A percentile compares a stretch with the other conserved stretches of the same genome.
phyloP scores from a whole-genome alignment of 495 filamentous ascomycete species.

The Aspergillus homomorphus region DNA sequence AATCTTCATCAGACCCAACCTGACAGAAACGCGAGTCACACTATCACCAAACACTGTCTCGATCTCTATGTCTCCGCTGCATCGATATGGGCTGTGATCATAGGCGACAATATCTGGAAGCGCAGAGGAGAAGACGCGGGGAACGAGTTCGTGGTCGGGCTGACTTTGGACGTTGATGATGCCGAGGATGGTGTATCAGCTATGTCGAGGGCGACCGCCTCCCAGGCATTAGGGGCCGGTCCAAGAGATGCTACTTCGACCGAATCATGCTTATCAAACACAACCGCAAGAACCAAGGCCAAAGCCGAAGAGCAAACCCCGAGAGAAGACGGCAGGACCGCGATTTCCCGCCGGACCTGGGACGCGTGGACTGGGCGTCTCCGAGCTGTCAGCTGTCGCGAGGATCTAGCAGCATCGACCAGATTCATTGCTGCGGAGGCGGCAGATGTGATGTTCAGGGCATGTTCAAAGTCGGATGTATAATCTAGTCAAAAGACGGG shows the following conservation, averaged over 20 bases:
- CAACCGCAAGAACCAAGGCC: neutral
- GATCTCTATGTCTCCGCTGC: constrained; percentile 12
- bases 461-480: neutral
- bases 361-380: constrained; percentile 17
- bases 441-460: constrained; percentile 22
- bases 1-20: neutral
- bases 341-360: constrained; percentile 13
- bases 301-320: neutral
- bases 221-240: neutral
- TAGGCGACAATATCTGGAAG: constrained; percentile 27
- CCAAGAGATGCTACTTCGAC: neutral
- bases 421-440: constrained; percentile 22
- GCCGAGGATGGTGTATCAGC: neutral
- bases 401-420: constrained; percentile 18
- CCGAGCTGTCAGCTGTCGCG: constrained; percentile 14
- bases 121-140: constrained; percentile 14
- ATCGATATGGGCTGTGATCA: constrained; percentile 20
- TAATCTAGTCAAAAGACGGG: no score
- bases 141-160: constrained; percentile 5
- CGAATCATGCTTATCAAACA: neutral
- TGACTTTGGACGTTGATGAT: constrained; percentile 1
- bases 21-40: neutral
- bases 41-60: neutral
- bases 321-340: neutral
- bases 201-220: neutral